These are phyloP conservation scores for Pachysolen tannophilus DNA, from an alignment of 805 yeast genomes.

Conservation along the genomic window DNA sequence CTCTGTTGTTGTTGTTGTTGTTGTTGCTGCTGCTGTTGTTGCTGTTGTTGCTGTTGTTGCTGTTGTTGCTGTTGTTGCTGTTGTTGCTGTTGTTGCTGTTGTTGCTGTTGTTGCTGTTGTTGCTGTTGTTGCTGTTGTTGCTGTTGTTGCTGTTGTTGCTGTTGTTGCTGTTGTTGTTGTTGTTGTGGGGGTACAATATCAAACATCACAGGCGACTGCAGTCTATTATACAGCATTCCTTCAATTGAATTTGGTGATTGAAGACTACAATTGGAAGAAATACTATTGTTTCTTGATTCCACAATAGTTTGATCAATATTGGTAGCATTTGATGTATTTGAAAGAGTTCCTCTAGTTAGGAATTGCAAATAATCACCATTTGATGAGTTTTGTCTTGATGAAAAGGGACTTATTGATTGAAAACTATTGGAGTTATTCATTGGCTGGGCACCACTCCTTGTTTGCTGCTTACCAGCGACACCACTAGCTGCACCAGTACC, in stretches of 20 bases:
- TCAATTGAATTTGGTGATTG: slow-evolving; percentile 7
- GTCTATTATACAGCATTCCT: neutral
- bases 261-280: slow-evolving; percentile 8
- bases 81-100: neutral
- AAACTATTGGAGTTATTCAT: slow-evolving; percentile 2
- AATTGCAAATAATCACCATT: slow-evolving; percentile 10
- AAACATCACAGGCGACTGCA: neutral
- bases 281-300: slow-evolving; percentile 8
- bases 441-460: no score
- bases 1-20: neutral
- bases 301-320: neutral
- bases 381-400: slow-evolving; percentile 12
- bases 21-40: neutral
- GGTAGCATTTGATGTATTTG: neutral
- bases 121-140: slow-evolving; percentile 7
- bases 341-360: neutral
- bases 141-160: neutral
- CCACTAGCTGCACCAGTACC: no score
- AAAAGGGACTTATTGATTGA: slow-evolving; percentile 9
- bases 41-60: neutral
- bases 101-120: neutral
- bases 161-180: neutral
- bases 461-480: no score
- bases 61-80: neutral
- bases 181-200: neutral